Conservation (phyloP, 768 basidiomycete genomes). For the Mycena sanguinolenta region DNA sequence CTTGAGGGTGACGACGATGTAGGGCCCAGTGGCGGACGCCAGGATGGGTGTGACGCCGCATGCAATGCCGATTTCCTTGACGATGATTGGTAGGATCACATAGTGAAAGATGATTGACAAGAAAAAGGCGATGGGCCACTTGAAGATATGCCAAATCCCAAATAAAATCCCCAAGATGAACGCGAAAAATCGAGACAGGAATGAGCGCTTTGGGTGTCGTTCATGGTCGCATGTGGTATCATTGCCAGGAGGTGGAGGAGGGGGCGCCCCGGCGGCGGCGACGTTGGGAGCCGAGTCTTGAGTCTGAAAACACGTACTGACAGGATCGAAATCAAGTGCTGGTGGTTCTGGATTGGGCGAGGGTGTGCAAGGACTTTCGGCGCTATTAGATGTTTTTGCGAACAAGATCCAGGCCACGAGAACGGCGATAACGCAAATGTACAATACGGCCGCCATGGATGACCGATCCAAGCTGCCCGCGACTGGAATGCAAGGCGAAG, state of each 20-base stretch:
- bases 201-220: background rate
- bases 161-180: background rate
- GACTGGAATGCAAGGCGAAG: no score
- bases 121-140: background rate
- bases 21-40: background rate
- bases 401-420: background rate
- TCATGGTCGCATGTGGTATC: background rate
- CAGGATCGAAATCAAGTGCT: background rate
- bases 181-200: background rate
- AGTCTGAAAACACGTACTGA: no score
- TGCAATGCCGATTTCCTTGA: background rate
- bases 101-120: background rate
- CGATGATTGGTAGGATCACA: background rate
- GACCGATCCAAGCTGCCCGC: no score
- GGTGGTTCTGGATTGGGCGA: background rate
- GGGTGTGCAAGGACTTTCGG: background rate
- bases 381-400: background rate
- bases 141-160: background rate
- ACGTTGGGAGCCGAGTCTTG: no score
- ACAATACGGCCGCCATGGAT: no score
- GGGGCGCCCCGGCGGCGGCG: background rate
- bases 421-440: no score
- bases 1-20: background rate
- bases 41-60: background rate
- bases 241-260: background rate